Base-by-base conservation (phyloP, 768 basidiomycete species). In the Xerocomus potaroensis region DNA sequence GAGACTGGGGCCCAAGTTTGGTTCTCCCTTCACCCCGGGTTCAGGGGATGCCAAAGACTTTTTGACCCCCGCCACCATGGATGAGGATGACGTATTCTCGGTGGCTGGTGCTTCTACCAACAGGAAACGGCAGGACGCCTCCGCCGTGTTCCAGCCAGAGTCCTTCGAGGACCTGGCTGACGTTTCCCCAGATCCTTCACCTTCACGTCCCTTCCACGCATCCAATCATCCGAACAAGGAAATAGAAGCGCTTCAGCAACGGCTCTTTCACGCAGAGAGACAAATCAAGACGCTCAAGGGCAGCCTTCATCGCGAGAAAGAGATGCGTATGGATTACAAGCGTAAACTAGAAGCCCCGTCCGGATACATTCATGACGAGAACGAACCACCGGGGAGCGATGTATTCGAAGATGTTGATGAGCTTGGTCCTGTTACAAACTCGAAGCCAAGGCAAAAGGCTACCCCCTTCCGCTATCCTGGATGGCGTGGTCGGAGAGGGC, bases 281-380 rank as follows among this genome's bases (percentile, higher is more conserved):
- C 90, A 91, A 59, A 84, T 93, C 58, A 77, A 73, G 51, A 91
- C 90, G 14, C 78, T 93, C 50, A 87, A 89, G 59, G 79, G 84
- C 39, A 82, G 83, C 1, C 63, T 93, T 43, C 80, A 81, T 58
- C 75, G 90, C 48, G 91, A 93, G 76, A 92, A 91, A 69, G 84
- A 89, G 70, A 69, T 82, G 45, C 79, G 84, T 27, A 78, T 90
- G 61, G 83, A 84, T 44, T 79, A 80, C 48, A 72, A 69, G 58
- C 71, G 81, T 46, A 75, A 73, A 59, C 66, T 84, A 21, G 75
- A 76, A 43, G 67, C 72, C 9, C 65, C 68, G 4, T 63, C 66
- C 15, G 71, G 72, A 6, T 56, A 62, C 48, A 55, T 53, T 31
- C 69, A 68, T 35, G 61, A 72, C 22, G 70, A 64, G 34, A 71